Evolutionary conservation across 345 rosid genomes (phyloP).

Genomic region (Gossypium anomalum): DNA sequence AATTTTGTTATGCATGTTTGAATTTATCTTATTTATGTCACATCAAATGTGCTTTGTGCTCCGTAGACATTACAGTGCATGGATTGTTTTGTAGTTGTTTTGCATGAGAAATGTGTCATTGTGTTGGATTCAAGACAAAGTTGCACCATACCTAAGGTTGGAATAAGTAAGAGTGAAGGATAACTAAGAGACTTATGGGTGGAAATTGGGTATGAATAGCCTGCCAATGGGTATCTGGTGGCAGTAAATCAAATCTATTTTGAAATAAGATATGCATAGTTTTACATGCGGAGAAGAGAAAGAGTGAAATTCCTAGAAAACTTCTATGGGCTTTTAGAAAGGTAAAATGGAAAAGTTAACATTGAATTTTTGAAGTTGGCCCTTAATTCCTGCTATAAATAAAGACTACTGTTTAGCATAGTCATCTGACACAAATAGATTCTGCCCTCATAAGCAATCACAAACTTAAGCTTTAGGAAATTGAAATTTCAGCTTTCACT

Average conservation of each 20-base stretch:
- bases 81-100: neutral
- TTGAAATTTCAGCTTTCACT: neutral
- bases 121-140: neutral
- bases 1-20: constrained; percentile 1
- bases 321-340: neutral
- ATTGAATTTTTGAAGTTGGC: neutral
- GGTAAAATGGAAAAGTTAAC: neutral
- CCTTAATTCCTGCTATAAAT: neutral
- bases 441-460: neutral
- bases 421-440: neutral
- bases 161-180: neutral
- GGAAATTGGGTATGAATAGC: neutral
- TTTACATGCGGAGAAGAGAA: neutral
- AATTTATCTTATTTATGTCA: neutral
- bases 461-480: neutral
- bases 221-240: neutral
- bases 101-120: neutral
- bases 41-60: neutral
- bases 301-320: neutral
- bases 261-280: neutral
- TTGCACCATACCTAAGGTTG: neutral
- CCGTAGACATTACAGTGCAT: neutral
- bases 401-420: neutral
- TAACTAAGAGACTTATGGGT: neutral
- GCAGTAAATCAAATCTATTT: neutral